phyloP scores from a whole-genome alignment of 306 rosid species.

The Vicia faba region DNA sequence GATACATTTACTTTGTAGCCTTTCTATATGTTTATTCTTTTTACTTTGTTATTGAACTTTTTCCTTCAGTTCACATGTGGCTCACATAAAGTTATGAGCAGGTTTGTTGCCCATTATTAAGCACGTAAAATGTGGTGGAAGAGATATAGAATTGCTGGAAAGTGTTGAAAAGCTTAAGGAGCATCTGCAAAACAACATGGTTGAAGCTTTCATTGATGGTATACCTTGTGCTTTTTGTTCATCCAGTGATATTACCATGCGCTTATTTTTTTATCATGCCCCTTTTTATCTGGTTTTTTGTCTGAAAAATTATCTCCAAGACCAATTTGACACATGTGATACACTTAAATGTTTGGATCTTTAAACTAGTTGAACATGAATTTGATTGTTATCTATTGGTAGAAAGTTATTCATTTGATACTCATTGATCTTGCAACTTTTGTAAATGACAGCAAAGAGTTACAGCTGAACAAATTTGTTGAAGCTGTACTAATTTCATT shows the following conservation, averaged over 20 bases:
- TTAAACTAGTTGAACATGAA: slow-evolving; percentile 11
- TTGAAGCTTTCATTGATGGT: slow-evolving; percentile 78
- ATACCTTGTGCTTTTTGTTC: slow-evolving; percentile 39
- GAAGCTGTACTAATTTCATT: slow-evolving; percentile 20
- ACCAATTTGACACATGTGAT: slow-evolving; percentile 15
- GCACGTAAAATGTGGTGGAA: slow-evolving; percentile 62
- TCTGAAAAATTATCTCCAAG: slow-evolving; percentile 8
- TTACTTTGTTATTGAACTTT: slow-evolving; percentile 12
- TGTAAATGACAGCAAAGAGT: slow-evolving; percentile 16
- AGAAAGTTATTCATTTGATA: slow-evolving; percentile 23
- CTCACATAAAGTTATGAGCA: slow-evolving; percentile 43
- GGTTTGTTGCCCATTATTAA: slow-evolving; percentile 83
- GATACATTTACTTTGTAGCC: slow-evolving; percentile 3
- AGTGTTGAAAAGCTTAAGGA: slow-evolving; percentile 50
- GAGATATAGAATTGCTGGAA: slow-evolving; percentile 62
- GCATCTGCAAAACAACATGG: slow-evolving; percentile 44
- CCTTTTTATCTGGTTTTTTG: slow-evolving; percentile 9
- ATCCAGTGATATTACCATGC: slow-evolving; percentile 15
- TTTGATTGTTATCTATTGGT: slow-evolving; percentile 3
- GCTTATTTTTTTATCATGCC: slow-evolving; percentile 19
- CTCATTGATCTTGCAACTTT: slow-evolving; percentile 33
- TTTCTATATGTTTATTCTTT: slow-evolving; percentile 26
- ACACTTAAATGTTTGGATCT: slow-evolving; percentile 16
- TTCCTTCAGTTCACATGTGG: slow-evolving; percentile 12
- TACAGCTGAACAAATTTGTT: neutral